Percentiles rank a stretch among this genome's conserved stretches.
Conservation (phyloP, 208 protist species). For the Trypanosoma brucei region DNA sequence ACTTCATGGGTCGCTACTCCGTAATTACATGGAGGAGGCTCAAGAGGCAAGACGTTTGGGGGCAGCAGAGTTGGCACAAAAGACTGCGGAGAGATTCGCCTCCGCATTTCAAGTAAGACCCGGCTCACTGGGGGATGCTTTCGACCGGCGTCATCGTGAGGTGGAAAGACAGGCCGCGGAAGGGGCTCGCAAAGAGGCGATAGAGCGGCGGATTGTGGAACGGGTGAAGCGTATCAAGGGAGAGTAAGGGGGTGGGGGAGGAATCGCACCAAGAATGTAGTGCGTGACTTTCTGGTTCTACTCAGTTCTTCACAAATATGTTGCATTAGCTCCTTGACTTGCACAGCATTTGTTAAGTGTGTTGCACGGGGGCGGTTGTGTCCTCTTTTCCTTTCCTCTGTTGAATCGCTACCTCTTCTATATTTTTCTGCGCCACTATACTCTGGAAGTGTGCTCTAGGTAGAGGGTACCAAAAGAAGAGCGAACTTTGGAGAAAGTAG, state of each 20-base stretch:
- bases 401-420: no score
- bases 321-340: no score
- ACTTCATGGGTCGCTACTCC: slow-evolving; percentile 37
- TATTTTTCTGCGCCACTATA: no score
- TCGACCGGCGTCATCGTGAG: slow-evolving; percentile 54
- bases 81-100: slow-evolving; percentile 72
- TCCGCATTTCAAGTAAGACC: slow-evolving; percentile 56
- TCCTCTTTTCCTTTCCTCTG: no score
- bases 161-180: slow-evolving; percentile 36
- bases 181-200: slow-evolving; percentile 34
- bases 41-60: slow-evolving; percentile 24
- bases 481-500: no score
- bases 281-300: no score
- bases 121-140: slow-evolving; percentile 27
- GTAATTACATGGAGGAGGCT: slow-evolving; percentile 24
- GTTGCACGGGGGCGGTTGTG: no score
- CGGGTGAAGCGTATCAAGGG: slow-evolving; percentile 57
- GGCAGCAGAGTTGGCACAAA: slow-evolving; percentile 35
- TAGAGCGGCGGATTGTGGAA: slow-evolving; percentile 69
- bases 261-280: neutral
- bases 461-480: no score
- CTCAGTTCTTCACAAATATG: no score
- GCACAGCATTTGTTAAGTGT: no score
- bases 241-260: slow-evolving; percentile 17
- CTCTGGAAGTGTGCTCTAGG: no score